Evolutionary conservation across 352 stramenopile species (phyloP).

Genomic region (Hyaloperonospora arabidopsidis): DNA sequence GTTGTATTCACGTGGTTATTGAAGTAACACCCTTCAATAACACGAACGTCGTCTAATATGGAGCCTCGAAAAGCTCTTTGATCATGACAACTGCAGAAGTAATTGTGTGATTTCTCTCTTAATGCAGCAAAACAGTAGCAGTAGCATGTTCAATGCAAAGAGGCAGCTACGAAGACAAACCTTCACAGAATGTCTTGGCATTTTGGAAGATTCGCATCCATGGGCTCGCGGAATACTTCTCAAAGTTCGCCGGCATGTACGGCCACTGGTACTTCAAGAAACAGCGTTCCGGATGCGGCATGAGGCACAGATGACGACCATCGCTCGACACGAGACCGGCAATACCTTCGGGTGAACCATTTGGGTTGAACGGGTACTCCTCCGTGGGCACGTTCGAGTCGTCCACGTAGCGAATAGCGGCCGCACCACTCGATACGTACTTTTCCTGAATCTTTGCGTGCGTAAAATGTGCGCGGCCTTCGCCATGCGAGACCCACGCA

Average conservation of each 20-base stretch:
- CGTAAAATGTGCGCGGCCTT: conserved; percentile 94
- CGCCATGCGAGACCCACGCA: conserved; percentile 94
- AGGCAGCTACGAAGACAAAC: conserved; percentile 1
- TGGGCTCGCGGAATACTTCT: conserved; percentile 76
- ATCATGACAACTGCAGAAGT: too few species aligned
- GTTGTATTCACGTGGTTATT: too few species aligned
- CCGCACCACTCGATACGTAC: conserved; percentile 88
- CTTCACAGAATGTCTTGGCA: conserved; percentile 93
- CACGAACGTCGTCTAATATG: too few species aligned
- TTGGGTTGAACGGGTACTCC: conserved; percentile 99
- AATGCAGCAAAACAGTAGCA: too few species aligned
- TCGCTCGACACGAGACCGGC: conserved; percentile 95
- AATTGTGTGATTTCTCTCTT: too few species aligned
- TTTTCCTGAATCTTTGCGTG: conserved; percentile 84
- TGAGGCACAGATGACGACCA: conserved; percentile 97
- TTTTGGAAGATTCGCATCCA: conserved; percentile 99
- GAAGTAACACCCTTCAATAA: too few species aligned
- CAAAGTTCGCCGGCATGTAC: conserved; percentile 86
- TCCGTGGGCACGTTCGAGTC: conserved; percentile 91
- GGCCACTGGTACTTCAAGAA: conserved; percentile 98
- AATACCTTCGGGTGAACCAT: conserved; percentile 95
- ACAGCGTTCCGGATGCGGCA: conserved; percentile 98
- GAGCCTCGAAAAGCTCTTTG: too few species aligned
- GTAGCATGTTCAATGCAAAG: too few species aligned
- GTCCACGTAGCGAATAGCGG: conserved; percentile 95